Base-by-base conservation (phyloP, 805 yeast species). In the Suhomyces xylopsoci region DNA sequence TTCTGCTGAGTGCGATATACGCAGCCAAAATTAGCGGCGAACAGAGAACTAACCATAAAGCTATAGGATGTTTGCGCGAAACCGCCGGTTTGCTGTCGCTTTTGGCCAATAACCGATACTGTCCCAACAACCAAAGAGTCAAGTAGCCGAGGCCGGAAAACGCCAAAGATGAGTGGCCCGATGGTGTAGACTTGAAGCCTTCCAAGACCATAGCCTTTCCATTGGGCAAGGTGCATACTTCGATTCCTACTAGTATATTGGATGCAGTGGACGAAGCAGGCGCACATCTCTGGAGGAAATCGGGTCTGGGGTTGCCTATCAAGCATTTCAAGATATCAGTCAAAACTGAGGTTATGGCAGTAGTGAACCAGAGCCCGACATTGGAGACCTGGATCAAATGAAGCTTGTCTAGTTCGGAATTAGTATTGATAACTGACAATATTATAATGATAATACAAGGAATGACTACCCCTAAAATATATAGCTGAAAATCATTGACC, bases 131-230 rank as follows among this genome's bases (percentile, higher is more conserved):
- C 81, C 82, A 81, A 32, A 81, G 62, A 10, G 80, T 57, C 48
- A 82, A 67, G 63, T 67, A 82, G 7, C 71, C 64, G 50, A 81
- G 66, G 1, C 82, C 81, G 14, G 79, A 66, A 61, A 82, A 82
- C n/a, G 84, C 73, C 40, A 77, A 70, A 2, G 82, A 73, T 8
- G 82, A 69, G 58, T 82, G 87, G 22, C 87, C 87, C 7, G 83
- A 78, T 0, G 87, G 87, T 6, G 83, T 77, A 25, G 81, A 74
- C 55, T 81, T 73, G 74, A 80, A 75, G 2, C 86, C 87, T 56
- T 82, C 87, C 15, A 61, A 56, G 25, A 82, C 63, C 40, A 52
- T 47, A 24, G 52, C 24, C 8, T 50, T 44, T 1, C 69, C 69
- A 53, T 61, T 57, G 2, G 69, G 69, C 2, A 63, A 62, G 2